These are phyloP conservation scores for Suillus lakei DNA, from an alignment of 768 basidiomycete species.

Conservation along the genomic window DNA sequence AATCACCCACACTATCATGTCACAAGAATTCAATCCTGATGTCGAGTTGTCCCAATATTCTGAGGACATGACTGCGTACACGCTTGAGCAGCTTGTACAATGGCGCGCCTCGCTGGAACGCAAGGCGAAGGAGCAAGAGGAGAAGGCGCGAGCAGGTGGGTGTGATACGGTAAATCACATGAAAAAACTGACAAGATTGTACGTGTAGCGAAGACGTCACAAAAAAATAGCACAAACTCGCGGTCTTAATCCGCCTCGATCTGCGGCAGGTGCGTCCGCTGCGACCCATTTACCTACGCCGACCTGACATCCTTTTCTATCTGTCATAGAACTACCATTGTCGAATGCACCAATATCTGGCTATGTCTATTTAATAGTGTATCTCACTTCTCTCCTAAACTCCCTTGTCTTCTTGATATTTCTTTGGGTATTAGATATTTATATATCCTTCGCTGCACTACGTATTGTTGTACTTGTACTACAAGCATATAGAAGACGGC, in stretches of 20 bases:
- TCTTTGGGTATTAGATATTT: background rate
- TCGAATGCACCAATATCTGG: background rate
- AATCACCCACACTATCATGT: background rate
- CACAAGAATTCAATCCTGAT: background rate
- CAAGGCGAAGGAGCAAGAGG: conserved; percentile 6
- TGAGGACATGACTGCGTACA: conserved; percentile 7
- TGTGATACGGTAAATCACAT: background rate
- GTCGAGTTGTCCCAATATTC: background rate
- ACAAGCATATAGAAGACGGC: background rate
- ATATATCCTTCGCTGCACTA: background rate
- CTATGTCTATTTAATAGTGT: background rate
- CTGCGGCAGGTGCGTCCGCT: background rate
- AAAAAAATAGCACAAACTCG: background rate
- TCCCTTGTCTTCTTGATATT: background rate
- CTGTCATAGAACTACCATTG: background rate
- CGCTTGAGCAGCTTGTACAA: conserved; percentile 6
- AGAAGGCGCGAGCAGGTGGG: conserved; percentile 5
- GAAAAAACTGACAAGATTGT: background rate
- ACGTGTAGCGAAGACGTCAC: background rate
- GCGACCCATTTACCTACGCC: too few species aligned
- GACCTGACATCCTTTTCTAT: background rate
- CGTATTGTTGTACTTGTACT: background rate
- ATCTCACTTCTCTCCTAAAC: background rate
- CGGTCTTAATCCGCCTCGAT: background rate
- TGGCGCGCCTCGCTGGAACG: conserved; percentile 1